Percentiles rank a stretch among this genome's conserved stretches.
Conservation (phyloP, 352 stramenopile genomes). For the Stephanocyclus meneghinianus region DNA sequence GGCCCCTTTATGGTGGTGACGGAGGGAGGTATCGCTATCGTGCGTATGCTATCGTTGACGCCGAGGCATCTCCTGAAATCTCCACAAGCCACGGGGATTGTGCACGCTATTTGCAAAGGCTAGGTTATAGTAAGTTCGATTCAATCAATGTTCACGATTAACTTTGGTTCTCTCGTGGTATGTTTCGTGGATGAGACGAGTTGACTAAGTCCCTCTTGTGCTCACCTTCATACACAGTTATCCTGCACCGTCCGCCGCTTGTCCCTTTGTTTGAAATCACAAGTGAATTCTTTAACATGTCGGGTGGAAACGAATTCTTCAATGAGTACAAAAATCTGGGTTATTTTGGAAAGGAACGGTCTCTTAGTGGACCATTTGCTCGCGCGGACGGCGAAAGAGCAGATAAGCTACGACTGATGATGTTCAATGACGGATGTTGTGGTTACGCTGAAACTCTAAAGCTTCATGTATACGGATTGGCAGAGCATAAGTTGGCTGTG, state of each 20-base stretch:
- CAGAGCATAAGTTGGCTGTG: conserved; percentile 55
- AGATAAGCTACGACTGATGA: conserved; percentile 25
- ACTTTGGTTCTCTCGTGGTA: background rate
- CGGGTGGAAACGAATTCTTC: conserved; percentile 16
- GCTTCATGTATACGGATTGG: conserved; percentile 50
- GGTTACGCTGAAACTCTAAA: conserved; percentile 56
- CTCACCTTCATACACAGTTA: background rate
- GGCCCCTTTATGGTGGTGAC: conserved; percentile 36
- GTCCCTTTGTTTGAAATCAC: conserved; percentile 41
- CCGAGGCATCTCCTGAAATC: conserved; percentile 17
- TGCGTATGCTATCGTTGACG: conserved; percentile 46
- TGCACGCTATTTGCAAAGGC: conserved; percentile 32
- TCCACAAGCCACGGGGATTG: conserved; percentile 10
- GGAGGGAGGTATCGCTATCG: conserved; percentile 43
- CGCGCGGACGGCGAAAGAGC: conserved; percentile 12
- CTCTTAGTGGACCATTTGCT: conserved; percentile 18
- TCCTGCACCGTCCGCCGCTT: conserved; percentile 44
- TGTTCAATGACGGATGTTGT: conserved; percentile 56
- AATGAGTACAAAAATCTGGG: conserved; percentile 22
- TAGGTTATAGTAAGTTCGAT: conserved; percentile 28
- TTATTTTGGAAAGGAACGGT: conserved; percentile 30
- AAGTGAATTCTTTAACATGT: conserved; percentile 3
- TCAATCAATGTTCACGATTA: background rate
- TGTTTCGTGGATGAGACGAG: background rate
- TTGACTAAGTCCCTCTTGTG: background rate